Evolutionary conservation across 2,329 filamentous ascomycete species (phyloP).

Genomic region (Nakataea oryzae): DNA sequence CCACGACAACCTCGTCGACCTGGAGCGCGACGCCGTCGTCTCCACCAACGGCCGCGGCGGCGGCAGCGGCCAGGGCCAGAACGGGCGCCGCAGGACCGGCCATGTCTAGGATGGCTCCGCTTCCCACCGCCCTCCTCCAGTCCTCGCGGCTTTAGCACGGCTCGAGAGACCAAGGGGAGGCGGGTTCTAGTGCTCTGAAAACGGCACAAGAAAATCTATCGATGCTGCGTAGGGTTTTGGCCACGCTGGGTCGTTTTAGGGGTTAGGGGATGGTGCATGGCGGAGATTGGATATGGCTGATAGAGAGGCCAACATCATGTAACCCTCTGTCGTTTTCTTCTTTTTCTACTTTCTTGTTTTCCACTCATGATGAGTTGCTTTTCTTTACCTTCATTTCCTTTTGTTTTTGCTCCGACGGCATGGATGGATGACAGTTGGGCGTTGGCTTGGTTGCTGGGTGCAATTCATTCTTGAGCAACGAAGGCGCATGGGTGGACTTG

Average conservation of each 20-base stretch:
- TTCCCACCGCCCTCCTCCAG: no score
- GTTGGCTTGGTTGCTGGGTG: not conserved
- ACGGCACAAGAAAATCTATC: no score
- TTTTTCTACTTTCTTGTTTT: no score
- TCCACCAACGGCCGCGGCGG: not conserved
- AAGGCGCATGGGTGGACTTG: no score
- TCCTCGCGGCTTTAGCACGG: no score
- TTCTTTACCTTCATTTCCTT: no score
- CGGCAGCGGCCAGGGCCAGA: not conserved
- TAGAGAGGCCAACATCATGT: not conserved
- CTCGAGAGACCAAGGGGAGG: no score
- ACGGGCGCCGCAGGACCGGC: not conserved
- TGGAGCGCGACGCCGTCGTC: not conserved
- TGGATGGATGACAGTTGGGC: not conserved
- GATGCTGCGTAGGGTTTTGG: not conserved
- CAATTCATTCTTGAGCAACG: not conserved
- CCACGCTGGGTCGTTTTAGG: not conserved
- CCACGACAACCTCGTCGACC: not conserved
- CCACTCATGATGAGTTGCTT: no score
- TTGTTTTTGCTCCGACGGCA: not conserved
- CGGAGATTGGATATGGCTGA: not conserved
- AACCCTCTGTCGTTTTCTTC: not conserved
- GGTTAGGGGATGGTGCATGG: not conserved
- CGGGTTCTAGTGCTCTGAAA: no score
- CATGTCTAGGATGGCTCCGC: not conserved